phyloP scores from a whole-genome alignment of 805 yeast genomes.

The Priceomyces haplophilus region DNA sequence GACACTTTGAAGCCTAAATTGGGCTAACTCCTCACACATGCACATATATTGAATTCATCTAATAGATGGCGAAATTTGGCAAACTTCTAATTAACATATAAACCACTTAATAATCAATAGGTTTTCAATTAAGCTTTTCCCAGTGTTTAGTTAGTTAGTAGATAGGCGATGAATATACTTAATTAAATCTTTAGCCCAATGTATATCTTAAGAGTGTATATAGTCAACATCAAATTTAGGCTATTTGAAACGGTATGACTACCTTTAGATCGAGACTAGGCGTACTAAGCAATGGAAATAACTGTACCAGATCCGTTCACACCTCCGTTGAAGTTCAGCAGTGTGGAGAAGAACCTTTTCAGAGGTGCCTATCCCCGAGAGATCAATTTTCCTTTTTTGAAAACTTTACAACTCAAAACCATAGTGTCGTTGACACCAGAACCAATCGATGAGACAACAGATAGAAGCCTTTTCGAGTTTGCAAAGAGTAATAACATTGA shows the following conservation, averaged over 20 bases:
- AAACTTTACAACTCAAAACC: slow-evolving; percentile 62
- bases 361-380: slow-evolving; percentile 88
- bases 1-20: slow-evolving; percentile 46
- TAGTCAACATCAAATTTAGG: no score
- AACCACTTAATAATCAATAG: background rate
- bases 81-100: background rate
- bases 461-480: slow-evolving; percentile 49
- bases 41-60: background rate
- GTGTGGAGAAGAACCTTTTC: slow-evolving; percentile 65
- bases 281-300: background rate
- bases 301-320: slow-evolving; percentile 34
- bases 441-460: slow-evolving; percentile 56
- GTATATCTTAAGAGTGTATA: no score
- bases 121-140: background rate
- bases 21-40: slow-evolving; percentile 8
- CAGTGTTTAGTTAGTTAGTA: background rate
- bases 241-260: no score
- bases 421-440: slow-evolving; percentile 79
- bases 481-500: slow-evolving; percentile 53
- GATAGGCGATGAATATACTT: background rate
- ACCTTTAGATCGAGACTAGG: background rate
- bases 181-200: background rate
- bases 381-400: slow-evolving; percentile 65
- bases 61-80: no score
- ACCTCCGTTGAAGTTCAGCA: slow-evolving; percentile 78